Percentiles rank a stretch among this genome's conserved stretches.
Evolutionary conservation across 2,329 filamentous ascomycete species (phyloP).

Genomic region (Fusarium verticillioides): DNA sequence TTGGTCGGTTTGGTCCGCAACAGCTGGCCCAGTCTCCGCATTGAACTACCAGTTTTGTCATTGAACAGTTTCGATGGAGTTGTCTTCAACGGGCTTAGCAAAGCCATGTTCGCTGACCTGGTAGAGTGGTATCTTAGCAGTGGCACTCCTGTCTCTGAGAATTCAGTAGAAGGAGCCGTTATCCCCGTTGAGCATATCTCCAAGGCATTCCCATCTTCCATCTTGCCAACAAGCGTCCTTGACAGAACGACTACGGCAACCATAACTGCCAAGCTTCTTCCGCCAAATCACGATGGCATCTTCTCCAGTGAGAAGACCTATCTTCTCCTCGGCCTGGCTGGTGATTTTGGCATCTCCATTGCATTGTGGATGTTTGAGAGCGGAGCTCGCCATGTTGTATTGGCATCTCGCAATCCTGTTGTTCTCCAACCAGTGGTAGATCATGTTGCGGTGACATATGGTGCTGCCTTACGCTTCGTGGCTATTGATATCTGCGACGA

Average conservation of each 20-base stretch:
- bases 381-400: background rate
- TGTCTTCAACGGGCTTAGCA: background rate
- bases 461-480: background rate
- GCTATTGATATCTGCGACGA: background rate
- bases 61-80: background rate
- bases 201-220: fast-evolving
- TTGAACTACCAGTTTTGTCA: background rate
- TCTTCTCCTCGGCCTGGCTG: background rate
- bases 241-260: background rate
- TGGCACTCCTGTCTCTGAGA: no score
- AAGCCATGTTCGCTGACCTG: background rate
- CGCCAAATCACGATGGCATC: background rate
- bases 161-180: background rate
- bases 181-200: background rate
- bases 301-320: background rate
- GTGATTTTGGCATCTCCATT: background rate
- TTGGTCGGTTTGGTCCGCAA: background rate
- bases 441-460: background rate
- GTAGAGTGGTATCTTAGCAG: background rate
- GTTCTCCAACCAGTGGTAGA: background rate
- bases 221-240: background rate
- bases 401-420: background rate
- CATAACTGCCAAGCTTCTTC: background rate
- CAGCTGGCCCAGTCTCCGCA: background rate
- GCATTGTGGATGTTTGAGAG: background rate